Evolutionary conservation across 768 basidiomycete genomes (phyloP), one percentile per base, ranked within the genome.

Genomic region (Auricularia sp.): DNA sequence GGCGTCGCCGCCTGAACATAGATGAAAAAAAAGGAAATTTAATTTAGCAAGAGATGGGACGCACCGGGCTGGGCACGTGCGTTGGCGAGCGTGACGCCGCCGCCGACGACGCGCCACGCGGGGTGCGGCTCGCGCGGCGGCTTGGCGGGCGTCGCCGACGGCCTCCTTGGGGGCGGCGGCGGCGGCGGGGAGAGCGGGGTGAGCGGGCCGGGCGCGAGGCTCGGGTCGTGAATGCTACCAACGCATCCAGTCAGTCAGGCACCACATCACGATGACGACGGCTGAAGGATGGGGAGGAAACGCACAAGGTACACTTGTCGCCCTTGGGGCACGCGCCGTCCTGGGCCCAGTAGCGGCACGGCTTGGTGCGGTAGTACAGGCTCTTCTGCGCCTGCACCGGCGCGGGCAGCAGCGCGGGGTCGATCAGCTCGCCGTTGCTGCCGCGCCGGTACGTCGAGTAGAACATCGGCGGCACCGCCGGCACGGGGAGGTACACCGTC

Each of bases 71-170:
- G 39, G 39, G 39, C 39, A 14, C 39, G 39, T 7, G 39, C 39
- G 54, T 54, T 54, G 56, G 56, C 81, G 79, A 90, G 80, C 73
- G 82, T 79, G n/a, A 90, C 89, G 3, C 89, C 89, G 14, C 89
- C 89, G 0, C 89, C 87, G 62, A 90, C 87, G 13, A 90, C 88
- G 54, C 89, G 80, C 89, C 89, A 90, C 3, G 82, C 87, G 68
- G 83, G 86, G 72, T 77, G 87, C 65, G 80, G 80, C 67, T 75
- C 84, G 69, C 77, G 73, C 37, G 78, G 77, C 54, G 80, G 79
- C 39, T 74, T 71, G 74, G 73, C 36, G 71, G 51, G 11, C 76
- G 74, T 33, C 75, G 61, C 44, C 3, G 66, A 67, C 10, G 64
- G 64, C 21, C 66, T 65, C 1, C 3, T 35, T 36, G 37, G 62